These are phyloP conservation scores for Phaeoacremonium minimum DNA, from an alignment of 2,329 filamentous ascomycete genomes.

Conservation along the genomic window DNA sequence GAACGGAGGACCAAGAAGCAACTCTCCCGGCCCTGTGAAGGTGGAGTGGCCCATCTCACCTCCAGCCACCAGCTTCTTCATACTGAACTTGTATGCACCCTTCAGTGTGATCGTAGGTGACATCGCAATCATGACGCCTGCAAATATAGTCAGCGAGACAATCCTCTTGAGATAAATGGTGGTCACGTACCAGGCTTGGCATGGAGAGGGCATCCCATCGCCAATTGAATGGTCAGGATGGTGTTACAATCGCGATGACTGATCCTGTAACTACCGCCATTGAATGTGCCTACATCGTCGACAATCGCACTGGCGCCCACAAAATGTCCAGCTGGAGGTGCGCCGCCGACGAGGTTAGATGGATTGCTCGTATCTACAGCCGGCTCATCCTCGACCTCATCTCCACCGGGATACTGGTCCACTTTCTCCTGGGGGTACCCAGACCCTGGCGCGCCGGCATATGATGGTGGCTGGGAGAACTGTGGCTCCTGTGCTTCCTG, in stretches of 20 bases:
- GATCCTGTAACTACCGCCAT: constrained; percentile 90
- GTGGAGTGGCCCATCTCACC: constrained; percentile 75
- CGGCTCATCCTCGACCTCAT: constrained; percentile 14
- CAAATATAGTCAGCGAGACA: background rate
- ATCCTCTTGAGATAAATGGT: background rate
- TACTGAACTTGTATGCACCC: constrained; percentile 76
- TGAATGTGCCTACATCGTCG: constrained; percentile 95
- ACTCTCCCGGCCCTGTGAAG: constrained; percentile 85
- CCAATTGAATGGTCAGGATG: constrained; percentile 82
- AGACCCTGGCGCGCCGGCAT: constrained; percentile 18
- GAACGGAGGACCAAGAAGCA: constrained; percentile 56
- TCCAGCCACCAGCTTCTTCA: constrained; percentile 86
- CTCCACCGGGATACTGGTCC: constrained; percentile 11
- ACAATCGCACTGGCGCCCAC: constrained; percentile 56
- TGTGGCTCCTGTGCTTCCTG: constrained; percentile 6
- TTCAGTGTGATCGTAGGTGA: constrained; percentile 80
- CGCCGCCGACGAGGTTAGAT: constrained; percentile 28
- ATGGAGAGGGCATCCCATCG: constrained; percentile 78
- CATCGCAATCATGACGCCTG: constrained; percentile 92
- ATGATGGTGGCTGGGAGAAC: constrained; percentile 22
- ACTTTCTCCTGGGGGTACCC: constrained; percentile 20
- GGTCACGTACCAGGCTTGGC: constrained; percentile 64
- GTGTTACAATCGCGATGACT: constrained; percentile 90
- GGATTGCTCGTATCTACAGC: constrained; percentile 21
- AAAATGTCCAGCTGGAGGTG: constrained; percentile 51